Evolutionary conservation across 1,139 yeast genomes (phyloP).

Genomic region (Pichia sp.): DNA sequence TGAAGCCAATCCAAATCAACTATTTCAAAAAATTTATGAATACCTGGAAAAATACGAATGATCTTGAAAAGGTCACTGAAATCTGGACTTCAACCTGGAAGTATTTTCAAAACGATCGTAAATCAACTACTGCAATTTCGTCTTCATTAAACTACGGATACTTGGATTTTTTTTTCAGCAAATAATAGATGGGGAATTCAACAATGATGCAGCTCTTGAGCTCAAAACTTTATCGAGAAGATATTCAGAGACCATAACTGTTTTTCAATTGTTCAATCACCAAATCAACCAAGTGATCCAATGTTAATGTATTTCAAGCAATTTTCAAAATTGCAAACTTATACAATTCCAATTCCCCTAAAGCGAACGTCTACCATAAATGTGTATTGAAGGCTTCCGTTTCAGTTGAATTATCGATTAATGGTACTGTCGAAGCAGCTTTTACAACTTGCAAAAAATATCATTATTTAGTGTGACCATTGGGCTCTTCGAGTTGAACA

Average conservation of each 20-base stretch:
- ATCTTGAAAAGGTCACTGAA: constrained; percentile 48
- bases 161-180: constrained; percentile 57
- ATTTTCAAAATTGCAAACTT: constrained; percentile 54
- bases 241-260: constrained; percentile 51
- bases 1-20: constrained; percentile 64
- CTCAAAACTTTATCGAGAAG: constrained; percentile 50
- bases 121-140: constrained; percentile 55
- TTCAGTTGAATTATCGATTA: constrained; percentile 42
- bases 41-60: constrained; percentile 47
- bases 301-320: constrained; percentile 54
- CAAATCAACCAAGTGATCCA: constrained; percentile 60
- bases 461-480: neutral
- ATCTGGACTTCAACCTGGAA: constrained; percentile 58
- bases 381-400: constrained; percentile 72
- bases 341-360: constrained; percentile 40
- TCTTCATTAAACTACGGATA: constrained; percentile 64
- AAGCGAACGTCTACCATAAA: constrained; percentile 67
- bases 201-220: constrained; percentile 45
- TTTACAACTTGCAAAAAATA: constrained; percentile 2
- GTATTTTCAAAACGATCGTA: constrained; percentile 40
- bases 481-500: constrained; percentile 7
- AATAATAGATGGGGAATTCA: constrained; percentile 41
- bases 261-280: constrained; percentile 73
- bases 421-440: constrained; percentile 36
- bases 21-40: constrained; percentile 64